Evolutionary conservation across 163 green algal species (phyloP), one percentile per base, ranked within the genome.

Genomic region (Scenedesmus sp.): DNA sequence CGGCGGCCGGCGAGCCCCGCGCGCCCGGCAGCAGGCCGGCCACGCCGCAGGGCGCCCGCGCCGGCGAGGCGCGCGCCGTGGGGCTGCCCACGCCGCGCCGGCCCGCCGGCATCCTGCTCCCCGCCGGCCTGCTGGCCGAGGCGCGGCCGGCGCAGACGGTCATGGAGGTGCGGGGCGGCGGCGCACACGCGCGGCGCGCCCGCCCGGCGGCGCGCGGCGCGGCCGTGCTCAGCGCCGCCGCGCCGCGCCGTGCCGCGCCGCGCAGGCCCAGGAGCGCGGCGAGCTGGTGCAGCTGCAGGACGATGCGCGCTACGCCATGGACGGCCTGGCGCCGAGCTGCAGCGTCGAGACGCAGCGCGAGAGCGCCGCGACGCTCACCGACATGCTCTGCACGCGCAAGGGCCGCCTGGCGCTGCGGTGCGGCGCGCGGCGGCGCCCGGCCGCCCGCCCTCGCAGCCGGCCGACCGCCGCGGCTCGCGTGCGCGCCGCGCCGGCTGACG

Each of bases 221-320:
- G n/a, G n/a, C n/a, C n/a, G n/a, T n/a, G n/a, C n/a, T n/a, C n/a
- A n/a, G n/a, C n/a, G n/a, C n/a, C n/a, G n/a, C n/a, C n/a, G n/a
- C n/a, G n/a, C n/a, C n/a, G n/a, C n/a, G n/a, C n/a, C n/a, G n/a
- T n/a, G n/a, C n/a, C n/a, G n/a, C n/a, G n/a, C n/a, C n/a, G n/a
- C 22, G 22, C 65, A 89, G 84, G 84, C 85, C 14, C 85, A 89
- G 60, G 77, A 86, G 75, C 50, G 82, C 4, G 85, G 85, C 36
- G 82, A 89, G 85, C 56, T 82, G 47, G 62, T 85, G 78, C 74
- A 86, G 70, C 44, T 86, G 60, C 77, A 84, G 48, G 85, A 89
- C 51, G 85, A 87, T 34, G 85, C 85, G 24, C 33, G 45, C n/a
- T 89, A 89, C 60, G 85, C 85, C 3, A 66, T 89, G 57, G 85